Evolutionary conservation across 352 stramenopile genomes (phyloP).

Genomic region (Pythium guiyangense): DNA sequence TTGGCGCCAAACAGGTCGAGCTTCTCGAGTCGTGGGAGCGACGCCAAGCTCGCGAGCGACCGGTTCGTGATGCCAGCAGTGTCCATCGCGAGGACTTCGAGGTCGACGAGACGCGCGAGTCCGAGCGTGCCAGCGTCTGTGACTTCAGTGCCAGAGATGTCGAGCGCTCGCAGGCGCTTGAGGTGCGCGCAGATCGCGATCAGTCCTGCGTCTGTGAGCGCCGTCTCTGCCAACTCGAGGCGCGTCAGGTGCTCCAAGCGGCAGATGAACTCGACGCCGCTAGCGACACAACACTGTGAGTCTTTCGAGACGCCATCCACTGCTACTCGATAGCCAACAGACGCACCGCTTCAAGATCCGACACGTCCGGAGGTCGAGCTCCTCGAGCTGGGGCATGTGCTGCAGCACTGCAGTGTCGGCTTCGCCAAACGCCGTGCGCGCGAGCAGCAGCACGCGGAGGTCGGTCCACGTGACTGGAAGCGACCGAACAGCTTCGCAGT

Average conservation of each 20-base stretch:
- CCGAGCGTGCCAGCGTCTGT: slow-evolving; percentile 50
- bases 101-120: slow-evolving; percentile 38
- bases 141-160: slow-evolving; percentile 71
- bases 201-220: slow-evolving; percentile 50
- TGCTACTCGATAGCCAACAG: not conserved
- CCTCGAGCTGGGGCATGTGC: slow-evolving; percentile 38
- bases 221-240: slow-evolving; percentile 54
- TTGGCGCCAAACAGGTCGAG: slow-evolving; percentile 76
- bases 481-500: slow-evolving; percentile 53
- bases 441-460: slow-evolving; percentile 52
- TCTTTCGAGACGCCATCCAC: not conserved
- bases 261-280: slow-evolving; percentile 72
- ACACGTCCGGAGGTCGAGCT: slow-evolving; percentile 67
- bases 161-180: slow-evolving; percentile 38
- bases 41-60: slow-evolving; percentile 45
- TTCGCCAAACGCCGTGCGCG: slow-evolving; percentile 58
- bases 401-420: slow-evolving; percentile 53
- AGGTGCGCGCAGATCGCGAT: slow-evolving; percentile 54
- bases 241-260: slow-evolving; percentile 43
- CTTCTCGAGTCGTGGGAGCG: slow-evolving; percentile 41
- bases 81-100: slow-evolving; percentile 65
- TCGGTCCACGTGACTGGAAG: slow-evolving; percentile 50
- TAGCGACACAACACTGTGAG: not conserved
- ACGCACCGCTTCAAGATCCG: slow-evolving; percentile 64
- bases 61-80: slow-evolving; percentile 61